phyloP scores from a whole-genome alignment of 163 green algal genomes.

The Coccomyxa subellipsoidea region DNA sequence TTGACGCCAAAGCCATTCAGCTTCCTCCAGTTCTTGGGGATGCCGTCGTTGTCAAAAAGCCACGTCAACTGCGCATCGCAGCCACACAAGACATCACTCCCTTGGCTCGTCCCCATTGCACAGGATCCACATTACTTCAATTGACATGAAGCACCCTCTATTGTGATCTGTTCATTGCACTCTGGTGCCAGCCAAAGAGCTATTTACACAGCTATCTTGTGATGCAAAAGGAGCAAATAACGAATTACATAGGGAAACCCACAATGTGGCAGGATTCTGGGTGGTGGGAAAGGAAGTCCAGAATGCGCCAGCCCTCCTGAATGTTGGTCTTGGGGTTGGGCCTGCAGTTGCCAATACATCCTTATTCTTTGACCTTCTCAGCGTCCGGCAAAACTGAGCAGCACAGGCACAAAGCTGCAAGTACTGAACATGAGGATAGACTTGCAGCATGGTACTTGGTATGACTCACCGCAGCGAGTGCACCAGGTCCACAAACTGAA shows the following conservation, averaged over 20 bases:
- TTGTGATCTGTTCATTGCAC: too few species aligned
- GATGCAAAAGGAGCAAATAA: neutral
- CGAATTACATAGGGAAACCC: neutral
- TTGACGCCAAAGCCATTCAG: slow-evolving; percentile 83
- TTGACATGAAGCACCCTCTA: too few species aligned
- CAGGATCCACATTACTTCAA: too few species aligned
- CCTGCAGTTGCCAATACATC: neutral
- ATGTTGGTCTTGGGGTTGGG: slow-evolving; percentile 20
- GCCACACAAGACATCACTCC: neutral
- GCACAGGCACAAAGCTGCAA: neutral
- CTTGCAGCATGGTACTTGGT: slow-evolving; percentile 34
- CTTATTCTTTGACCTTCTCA: too few species aligned
- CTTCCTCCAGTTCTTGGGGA: slow-evolving; percentile 74
- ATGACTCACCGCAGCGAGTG: slow-evolving; percentile 68
- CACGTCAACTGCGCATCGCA: slow-evolving; percentile 49
- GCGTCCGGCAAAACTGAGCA: too few species aligned
- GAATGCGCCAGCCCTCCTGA: slow-evolving; percentile 84
- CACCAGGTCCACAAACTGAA: slow-evolving; percentile 95
- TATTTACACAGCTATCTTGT: too few species aligned
- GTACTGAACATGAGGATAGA: neutral
- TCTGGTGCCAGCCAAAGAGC: too few species aligned
- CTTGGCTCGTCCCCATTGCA: too few species aligned
- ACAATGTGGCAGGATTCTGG: slow-evolving; percentile 60
- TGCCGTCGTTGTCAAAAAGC: slow-evolving; percentile 53
- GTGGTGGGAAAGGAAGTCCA: slow-evolving; percentile 91